Conservation (phyloP, 768 basidiomycete species). For the Termitomyces sp. region DNA sequence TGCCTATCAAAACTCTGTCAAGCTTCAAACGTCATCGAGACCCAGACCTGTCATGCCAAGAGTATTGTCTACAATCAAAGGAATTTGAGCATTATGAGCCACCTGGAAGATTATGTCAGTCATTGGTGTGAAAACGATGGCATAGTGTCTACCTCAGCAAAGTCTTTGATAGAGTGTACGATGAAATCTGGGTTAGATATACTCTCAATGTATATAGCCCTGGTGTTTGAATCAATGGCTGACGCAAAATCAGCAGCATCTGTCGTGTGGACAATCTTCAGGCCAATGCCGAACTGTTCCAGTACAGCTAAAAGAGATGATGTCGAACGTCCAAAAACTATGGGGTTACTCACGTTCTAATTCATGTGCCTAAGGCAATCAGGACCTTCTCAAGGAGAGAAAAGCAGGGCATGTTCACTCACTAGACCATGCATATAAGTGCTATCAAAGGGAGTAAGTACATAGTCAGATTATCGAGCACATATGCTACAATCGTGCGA, state of each 20-base stretch:
- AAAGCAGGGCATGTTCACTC: constrained; percentile 28
- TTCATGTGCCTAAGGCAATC: not conserved
- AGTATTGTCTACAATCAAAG: constrained; percentile 20
- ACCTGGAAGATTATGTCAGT: constrained; percentile 27
- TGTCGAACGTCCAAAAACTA: too few relatives aligned
- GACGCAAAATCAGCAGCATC: not conserved
- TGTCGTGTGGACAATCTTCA: constrained; percentile 29
- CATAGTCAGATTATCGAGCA: constrained; percentile 1
- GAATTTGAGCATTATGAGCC: constrained; percentile 49
- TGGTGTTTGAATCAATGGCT: constrained; percentile 56
- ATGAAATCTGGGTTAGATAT: constrained; percentile 58
- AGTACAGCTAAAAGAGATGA: constrained; percentile 29
- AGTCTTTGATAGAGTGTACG: constrained; percentile 43
- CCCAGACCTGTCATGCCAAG: constrained; percentile 38
- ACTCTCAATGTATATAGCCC: constrained; percentile 52
- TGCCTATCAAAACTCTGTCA: not conserved
- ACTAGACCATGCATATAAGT: constrained; percentile 56
- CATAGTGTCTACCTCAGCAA: constrained; percentile 37
- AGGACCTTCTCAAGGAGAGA: too few relatives aligned
- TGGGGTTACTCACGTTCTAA: not conserved
- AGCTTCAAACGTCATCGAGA: not conserved
- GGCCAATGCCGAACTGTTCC: constrained; percentile 65
- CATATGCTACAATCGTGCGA: constrained; percentile 1
- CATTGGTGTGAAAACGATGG: too few relatives aligned
- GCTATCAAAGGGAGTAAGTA: constrained; percentile 24